Evolutionary conservation across 768 basidiomycete species (phyloP), one percentile per base, ranked within the genome.

Genomic region (Pleurotus platypus): DNA sequence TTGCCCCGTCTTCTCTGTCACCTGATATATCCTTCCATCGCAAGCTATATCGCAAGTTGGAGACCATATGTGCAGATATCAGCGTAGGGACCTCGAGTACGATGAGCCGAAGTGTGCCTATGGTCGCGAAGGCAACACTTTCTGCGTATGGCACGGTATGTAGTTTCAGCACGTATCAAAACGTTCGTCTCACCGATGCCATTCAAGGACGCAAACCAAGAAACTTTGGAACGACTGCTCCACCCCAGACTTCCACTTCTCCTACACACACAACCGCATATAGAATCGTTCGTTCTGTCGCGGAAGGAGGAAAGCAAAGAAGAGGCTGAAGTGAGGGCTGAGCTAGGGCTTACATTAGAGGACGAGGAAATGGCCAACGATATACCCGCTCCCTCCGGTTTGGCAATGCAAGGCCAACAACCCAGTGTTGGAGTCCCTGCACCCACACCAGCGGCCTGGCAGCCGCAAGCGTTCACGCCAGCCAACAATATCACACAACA

Each of bases 231-330:
- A 57, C 66, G 86, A 24, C 70, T 92, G 20, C 66, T 94, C 9
- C 92, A 94, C 63, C 91, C 92, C 46, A 86, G 90, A 18, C 76
- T 89, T 4, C 92, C 92, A 7, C 88, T 91, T 6, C 70, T 90
- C 11, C 75, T 91, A 54, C 83, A 87, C 46, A 77, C 86, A 3
- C 68, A 89, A 57, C 89, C 90, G 13, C 75, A 79, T 27, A 66
- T 88, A 9, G 88, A 88, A 60, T 69, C 77, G 1, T 66, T 91
- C 13, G 78, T 85, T 11, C 74, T 92, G 26, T 84, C 83, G 61
- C 78, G 76, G 24, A 70, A 73, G 2, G 87, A 91, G 61, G 88
- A 89, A 63, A 77, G 81, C 27, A 72, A 76, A 16, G 87, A 90
- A 63, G 90, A 92, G 69, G 64, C 59, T 2, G 77, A 76, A 39